Evolutionary conservation across 805 yeast species (phyloP).

Genomic region (Wickerhamomyces bisporus): DNA sequence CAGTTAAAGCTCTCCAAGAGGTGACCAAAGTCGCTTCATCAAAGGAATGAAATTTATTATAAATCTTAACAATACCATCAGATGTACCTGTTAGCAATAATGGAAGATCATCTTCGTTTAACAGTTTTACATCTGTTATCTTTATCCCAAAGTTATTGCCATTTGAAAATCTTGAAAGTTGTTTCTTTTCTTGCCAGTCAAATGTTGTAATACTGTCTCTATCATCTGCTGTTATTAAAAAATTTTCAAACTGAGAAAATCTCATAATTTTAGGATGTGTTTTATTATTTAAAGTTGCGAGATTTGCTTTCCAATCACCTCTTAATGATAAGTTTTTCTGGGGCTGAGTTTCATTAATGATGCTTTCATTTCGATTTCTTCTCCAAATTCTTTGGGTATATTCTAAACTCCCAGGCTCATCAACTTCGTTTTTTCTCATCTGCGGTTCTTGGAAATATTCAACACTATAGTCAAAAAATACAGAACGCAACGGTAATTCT

Average conservation of each 20-base stretch:
- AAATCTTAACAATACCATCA: conserved; percentile 90
- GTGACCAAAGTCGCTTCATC: conserved; percentile 60
- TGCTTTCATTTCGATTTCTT: conserved; percentile 79
- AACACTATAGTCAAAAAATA: conserved; percentile 66
- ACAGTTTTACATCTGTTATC: conserved; percentile 76
- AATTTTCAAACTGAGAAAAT: conserved; percentile 89
- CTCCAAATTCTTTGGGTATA: conserved; percentile 84
- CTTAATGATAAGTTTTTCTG: conserved; percentile 78
- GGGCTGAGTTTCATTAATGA: conserved; percentile 83
- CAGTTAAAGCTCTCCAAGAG: conserved; percentile 92
- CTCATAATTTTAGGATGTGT: conserved; percentile 75
- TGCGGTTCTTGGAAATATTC: conserved; percentile 98
- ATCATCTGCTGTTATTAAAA: conserved; percentile 74
- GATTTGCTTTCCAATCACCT: conserved; percentile 77
- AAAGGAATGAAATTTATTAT: conserved; percentile 62
- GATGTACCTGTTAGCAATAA: conserved; percentile 82
- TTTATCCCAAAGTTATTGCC: conserved; percentile 85
- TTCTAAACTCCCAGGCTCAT: conserved; percentile 88
- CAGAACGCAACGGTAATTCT: conserved; percentile 50
- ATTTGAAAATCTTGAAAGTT: conserved; percentile 67
- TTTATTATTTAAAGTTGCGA: conserved; percentile 57
- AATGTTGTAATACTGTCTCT: conserved; percentile 78
- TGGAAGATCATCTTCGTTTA: conserved; percentile 92
- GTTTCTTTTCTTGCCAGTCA: conserved; percentile 72
- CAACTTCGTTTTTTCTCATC: conserved; percentile 75